Conservation (phyloP, 2,329 filamentous ascomycete genomes). For the Aspergillus unguis region DNA sequence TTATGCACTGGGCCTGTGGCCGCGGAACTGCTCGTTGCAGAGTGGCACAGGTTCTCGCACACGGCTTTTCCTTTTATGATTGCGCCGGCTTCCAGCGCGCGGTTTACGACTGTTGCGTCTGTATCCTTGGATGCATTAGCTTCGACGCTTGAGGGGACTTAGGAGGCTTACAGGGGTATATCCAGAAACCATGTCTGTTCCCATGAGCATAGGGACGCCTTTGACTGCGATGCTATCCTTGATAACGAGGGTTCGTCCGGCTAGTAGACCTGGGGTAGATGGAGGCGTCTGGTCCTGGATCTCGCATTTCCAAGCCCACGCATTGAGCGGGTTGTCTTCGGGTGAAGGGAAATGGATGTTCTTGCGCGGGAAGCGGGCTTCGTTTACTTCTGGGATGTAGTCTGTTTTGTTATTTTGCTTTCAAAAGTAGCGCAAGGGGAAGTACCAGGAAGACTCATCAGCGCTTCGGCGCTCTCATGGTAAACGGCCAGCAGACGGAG, state of each 20-base stretch:
- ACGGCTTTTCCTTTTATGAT: slow-evolving; percentile 45
- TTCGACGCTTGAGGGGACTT: background rate
- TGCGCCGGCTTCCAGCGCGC: slow-evolving; percentile 17
- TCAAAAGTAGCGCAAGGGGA: no score
- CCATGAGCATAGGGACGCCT: slow-evolving; percentile 45
- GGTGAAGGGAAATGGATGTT: background rate
- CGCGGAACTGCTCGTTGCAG: slow-evolving; percentile 42
- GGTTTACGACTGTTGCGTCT: slow-evolving; percentile 46
- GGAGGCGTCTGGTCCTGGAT: background rate
- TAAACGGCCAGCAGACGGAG: background rate
- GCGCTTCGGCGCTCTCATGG: background rate
- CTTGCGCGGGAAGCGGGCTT: background rate
- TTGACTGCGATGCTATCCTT: slow-evolving; percentile 51
- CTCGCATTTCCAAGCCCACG: slow-evolving; percentile 2
- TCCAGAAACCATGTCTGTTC: slow-evolving; percentile 16
- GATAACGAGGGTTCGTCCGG: slow-evolving; percentile 25
- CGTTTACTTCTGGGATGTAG: background rate
- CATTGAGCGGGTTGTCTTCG: background rate
- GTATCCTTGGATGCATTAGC: background rate
- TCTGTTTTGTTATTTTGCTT: background rate
- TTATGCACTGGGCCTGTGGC: slow-evolving; percentile 50
- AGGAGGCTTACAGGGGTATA: background rate
- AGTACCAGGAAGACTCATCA: background rate
- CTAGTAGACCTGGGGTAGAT: background rate
- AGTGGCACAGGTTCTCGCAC: slow-evolving; percentile 49